Conservation (phyloP, 148 eudicot genomes). For the Selenicereus undatus region DNA sequence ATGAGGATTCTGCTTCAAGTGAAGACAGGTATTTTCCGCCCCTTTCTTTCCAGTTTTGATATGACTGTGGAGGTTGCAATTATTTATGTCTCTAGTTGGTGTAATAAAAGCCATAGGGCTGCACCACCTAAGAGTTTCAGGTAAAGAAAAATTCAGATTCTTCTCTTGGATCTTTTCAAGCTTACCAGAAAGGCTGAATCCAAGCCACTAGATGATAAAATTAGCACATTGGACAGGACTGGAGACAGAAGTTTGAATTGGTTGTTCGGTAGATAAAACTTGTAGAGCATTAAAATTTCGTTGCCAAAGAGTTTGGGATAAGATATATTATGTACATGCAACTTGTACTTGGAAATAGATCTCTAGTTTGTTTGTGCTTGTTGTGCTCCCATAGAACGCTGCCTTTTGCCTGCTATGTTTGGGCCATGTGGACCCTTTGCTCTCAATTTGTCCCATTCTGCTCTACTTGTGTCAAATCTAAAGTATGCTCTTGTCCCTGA, state of each 20-base stretch:
- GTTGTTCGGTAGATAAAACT: not conserved
- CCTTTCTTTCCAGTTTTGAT: not conserved
- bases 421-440: not conserved
- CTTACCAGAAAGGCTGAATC: not conserved
- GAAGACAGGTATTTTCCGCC: conserved; percentile 62
- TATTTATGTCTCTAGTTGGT: not conserved
- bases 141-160: not conserved
- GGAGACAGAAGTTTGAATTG: not conserved
- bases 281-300: not conserved
- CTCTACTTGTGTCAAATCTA: not conserved
- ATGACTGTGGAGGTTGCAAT: not conserved
- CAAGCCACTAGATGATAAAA: not conserved
- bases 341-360: not conserved
- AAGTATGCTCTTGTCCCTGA: not conserved
- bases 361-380: not conserved
- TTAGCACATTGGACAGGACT: not conserved
- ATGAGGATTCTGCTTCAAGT: conserved; percentile 67
- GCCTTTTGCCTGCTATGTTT: not conserved
- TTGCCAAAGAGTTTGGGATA: not conserved
- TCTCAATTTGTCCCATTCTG: not conserved
- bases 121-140: not conserved
- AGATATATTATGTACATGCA: not conserved
- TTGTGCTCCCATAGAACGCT: not conserved
- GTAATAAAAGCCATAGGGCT: not conserved
- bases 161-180: not conserved